A percentile compares a stretch with the other conserved stretches of the same genome.
Evolutionary conservation across 805 yeast genomes (phyloP).

Genomic region (Kodamaea kakaduensis): DNA sequence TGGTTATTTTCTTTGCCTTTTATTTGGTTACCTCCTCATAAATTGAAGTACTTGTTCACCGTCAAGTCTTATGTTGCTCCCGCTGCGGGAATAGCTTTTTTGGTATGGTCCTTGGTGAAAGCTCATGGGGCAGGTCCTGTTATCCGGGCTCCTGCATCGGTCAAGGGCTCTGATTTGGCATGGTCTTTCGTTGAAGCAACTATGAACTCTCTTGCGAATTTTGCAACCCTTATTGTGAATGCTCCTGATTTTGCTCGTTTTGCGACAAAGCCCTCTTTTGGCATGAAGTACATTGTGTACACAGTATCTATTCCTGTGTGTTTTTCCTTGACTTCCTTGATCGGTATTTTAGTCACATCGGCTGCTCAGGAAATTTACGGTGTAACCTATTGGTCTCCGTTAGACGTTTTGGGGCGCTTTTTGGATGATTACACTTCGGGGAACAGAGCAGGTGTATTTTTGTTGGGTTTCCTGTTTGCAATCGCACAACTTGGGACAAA

Average conservation of each 20-base stretch:
- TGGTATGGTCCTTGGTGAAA: slow-evolving; percentile 79
- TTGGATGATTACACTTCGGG: slow-evolving; percentile 49
- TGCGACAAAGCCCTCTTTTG: slow-evolving; percentile 46
- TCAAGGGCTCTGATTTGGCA: slow-evolving; percentile 59
- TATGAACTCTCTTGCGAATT: slow-evolving; percentile 81
- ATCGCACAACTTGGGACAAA: slow-evolving; percentile 78
- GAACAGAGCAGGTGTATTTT: slow-evolving; percentile 75
- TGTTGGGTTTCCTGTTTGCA: slow-evolving; percentile 66
- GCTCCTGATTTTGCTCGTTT: slow-evolving; percentile 89
- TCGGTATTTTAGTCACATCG: slow-evolving; percentile 82
- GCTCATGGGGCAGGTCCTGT: slow-evolving; percentile 79
- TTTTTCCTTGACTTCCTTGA: slow-evolving; percentile 75
- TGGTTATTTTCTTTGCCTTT: slow-evolving; percentile 80
- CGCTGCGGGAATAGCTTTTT: slow-evolving; percentile 75
- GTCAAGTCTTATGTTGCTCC: slow-evolving; percentile 77
- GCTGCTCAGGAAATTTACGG: slow-evolving; percentile 68
- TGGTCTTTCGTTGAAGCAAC: slow-evolving; percentile 81
- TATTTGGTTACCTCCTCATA: slow-evolving; percentile 77
- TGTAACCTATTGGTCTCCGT: slow-evolving; percentile 76
- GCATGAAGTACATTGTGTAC: slow-evolving; percentile 39
- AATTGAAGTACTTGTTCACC: slow-evolving; percentile 78
- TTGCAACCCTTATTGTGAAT: slow-evolving; percentile 83
- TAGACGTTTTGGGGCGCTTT: slow-evolving; percentile 67
- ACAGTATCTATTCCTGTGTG: slow-evolving; percentile 69
- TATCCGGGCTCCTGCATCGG: slow-evolving; percentile 46